Conservation (phyloP, 2,329 filamentous ascomycete species). For the Sporothrix brasiliensis region DNA sequence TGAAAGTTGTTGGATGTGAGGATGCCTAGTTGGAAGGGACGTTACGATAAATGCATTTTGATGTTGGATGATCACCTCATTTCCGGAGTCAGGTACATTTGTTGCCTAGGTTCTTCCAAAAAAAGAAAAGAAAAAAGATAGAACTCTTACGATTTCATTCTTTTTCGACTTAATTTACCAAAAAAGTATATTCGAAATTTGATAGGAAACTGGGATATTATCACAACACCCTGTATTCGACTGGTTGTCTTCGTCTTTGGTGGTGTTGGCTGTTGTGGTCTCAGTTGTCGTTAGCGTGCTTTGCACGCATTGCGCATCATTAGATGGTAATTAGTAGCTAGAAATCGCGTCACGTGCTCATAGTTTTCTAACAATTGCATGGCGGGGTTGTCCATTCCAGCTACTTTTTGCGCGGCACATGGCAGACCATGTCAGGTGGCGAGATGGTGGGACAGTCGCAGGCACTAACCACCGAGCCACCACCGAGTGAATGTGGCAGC, state of each 20-base stretch:
- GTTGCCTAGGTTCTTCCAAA: no score
- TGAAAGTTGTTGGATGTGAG: background rate
- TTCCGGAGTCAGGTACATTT: background rate
- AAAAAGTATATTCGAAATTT: background rate
- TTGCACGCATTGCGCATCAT: slow-evolving; percentile 8
- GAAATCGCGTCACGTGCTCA: slow-evolving; percentile 1
- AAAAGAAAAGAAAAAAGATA: background rate
- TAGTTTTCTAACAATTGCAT: background rate
- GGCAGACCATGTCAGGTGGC: slow-evolving; percentile 26
- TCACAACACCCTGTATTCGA: no score
- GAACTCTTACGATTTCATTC: background rate
- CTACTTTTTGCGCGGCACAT: slow-evolving; percentile 16
- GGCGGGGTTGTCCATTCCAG: slow-evolving; percentile 16
- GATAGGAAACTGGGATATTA: background rate
- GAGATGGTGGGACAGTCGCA: background rate
- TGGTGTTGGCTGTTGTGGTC: background rate
- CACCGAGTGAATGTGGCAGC: background rate
- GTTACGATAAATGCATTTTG: background rate
- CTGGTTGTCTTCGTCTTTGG: no score
- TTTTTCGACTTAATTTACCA: no score
- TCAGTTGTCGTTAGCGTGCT: background rate
- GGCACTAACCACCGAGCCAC: background rate
- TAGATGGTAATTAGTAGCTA: background rate
- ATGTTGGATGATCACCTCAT: background rate
- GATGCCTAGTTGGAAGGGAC: background rate